phyloP scores from a whole-genome alignment of 305 asterid species.

The Galium porrigens region DNA sequence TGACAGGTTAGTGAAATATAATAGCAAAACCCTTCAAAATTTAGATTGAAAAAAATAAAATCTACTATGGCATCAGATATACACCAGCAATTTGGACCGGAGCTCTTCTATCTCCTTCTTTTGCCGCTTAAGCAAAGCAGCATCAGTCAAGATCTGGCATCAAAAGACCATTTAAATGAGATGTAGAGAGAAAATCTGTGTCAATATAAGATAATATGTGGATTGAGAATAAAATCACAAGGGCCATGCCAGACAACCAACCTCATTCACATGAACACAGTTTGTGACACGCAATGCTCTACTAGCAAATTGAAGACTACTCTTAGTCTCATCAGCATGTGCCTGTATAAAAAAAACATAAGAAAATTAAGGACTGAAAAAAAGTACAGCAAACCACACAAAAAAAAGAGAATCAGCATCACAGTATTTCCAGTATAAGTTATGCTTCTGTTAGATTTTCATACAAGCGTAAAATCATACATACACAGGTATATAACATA shows the following conservation, averaged over 20 bases:
- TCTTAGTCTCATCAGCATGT: constrained; percentile 92
- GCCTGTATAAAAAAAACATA: constrained; percentile 33
- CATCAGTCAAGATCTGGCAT: constrained; percentile 79
- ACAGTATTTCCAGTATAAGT: neutral
- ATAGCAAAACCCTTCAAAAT: constrained; percentile 8
- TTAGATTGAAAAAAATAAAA: constrained; percentile 13
- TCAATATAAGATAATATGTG: neutral
- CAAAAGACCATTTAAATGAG: neutral
- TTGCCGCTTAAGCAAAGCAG: constrained; percentile 93
- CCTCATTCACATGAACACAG: constrained; percentile 96
- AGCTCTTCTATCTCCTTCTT: constrained; percentile 92
- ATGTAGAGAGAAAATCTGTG: neutral
- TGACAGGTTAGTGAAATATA: constrained; percentile 20
- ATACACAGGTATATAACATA: neutral
- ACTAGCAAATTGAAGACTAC: constrained; percentile 95
- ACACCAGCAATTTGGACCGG: constrained; percentile 73
- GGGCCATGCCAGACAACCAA: constrained; percentile 21
- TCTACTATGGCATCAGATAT: constrained; percentile 10
- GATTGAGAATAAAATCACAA: constrained; percentile 6
- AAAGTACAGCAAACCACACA: neutral
- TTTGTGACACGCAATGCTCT: constrained; percentile 91
- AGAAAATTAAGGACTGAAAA: constrained; percentile 2
- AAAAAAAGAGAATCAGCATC: neutral
- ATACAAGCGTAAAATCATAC: neutral
- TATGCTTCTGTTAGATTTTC: neutral